Evolutionary conservation across 2,329 filamentous ascomycete species (phyloP).

Genomic region (Penicillium sp.): DNA sequence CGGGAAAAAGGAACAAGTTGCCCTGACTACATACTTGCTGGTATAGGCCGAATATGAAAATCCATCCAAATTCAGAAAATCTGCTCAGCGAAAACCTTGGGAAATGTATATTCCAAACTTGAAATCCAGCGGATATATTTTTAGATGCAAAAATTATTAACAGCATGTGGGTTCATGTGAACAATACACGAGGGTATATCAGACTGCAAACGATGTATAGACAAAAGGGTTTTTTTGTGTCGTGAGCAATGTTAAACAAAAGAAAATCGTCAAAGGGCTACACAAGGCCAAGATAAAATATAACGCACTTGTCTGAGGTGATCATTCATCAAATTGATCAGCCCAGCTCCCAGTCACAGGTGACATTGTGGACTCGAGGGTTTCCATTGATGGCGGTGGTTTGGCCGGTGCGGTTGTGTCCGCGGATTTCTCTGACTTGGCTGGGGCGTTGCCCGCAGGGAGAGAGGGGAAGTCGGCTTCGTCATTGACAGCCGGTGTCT

Average conservation of each 20-base stretch:
- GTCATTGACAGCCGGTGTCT: constrained; percentile 26
- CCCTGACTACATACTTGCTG: not conserved
- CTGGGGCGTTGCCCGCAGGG: constrained; percentile 27
- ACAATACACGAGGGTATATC: constrained; percentile 15
- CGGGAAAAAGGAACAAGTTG: not conserved
- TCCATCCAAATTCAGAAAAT: not conserved
- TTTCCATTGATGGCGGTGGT: constrained; percentile 18
- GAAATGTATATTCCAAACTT: not conserved
- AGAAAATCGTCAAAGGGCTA: constrained; percentile 4
- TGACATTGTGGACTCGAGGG: constrained; percentile 28
- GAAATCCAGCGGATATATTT: not conserved
- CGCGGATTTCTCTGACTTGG: not conserved
- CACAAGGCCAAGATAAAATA: not conserved
- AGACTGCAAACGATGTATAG: constrained; percentile 8
- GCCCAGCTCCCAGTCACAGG: constrained; percentile 35
- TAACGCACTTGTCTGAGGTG: not conserved
- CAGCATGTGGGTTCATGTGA: not conserved
- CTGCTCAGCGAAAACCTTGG: not conserved
- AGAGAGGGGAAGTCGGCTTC: constrained; percentile 40
- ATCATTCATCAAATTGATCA: constrained; percentile 32
- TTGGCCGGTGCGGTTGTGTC: not conserved
- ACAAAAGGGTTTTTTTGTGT: constrained; percentile 13
- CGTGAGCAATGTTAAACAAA: constrained; percentile 14
- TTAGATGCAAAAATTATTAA: not conserved
- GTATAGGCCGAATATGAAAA: too few relatives aligned